Conservation (phyloP, 805 yeast species). For the Cephaloascus albidus region DNA sequence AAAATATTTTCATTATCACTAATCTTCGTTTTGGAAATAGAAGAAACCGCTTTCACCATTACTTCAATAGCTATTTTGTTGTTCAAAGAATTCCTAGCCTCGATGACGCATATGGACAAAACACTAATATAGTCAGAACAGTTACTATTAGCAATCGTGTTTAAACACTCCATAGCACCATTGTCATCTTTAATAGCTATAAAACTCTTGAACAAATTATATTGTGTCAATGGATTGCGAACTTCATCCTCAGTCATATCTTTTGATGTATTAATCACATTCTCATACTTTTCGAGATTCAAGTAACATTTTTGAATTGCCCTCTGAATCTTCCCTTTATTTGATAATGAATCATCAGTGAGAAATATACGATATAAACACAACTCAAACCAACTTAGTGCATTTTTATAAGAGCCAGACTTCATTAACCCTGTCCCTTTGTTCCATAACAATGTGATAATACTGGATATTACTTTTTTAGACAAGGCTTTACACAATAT, state of each 20-base stretch:
- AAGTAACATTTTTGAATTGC: conserved; percentile 19
- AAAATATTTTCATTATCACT: conserved; percentile 5
- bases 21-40: background rate
- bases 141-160: conserved; percentile 1
- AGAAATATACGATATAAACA: conserved; percentile 6
- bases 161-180: conserved; percentile 5
- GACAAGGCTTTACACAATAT: conserved; percentile 14
- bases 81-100: conserved; percentile 11
- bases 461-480: conserved; percentile 16
- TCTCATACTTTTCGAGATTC: conserved; percentile 8
- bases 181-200: conserved; percentile 7
- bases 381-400: conserved; percentile 8
- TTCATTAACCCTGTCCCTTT: conserved; percentile 19
- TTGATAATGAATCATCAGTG: too few species aligned
- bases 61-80: background rate
- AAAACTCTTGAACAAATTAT: conserved; percentile 16
- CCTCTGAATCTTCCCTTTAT: conserved; percentile 24
- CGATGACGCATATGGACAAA: conserved; percentile 18
- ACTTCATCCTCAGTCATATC: conserved; percentile 12
- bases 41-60: background rate
- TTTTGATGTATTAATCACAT: conserved; percentile 11
- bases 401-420: conserved; percentile 3
- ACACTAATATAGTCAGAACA: conserved; percentile 7
- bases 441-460: conserved; percentile 29
- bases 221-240: conserved; percentile 16